Evolutionary conservation across 2,329 filamentous ascomycete genomes (phyloP), one percentile per base, ranked within the genome.

Genomic region (Aspergillus viridinutans): DNA sequence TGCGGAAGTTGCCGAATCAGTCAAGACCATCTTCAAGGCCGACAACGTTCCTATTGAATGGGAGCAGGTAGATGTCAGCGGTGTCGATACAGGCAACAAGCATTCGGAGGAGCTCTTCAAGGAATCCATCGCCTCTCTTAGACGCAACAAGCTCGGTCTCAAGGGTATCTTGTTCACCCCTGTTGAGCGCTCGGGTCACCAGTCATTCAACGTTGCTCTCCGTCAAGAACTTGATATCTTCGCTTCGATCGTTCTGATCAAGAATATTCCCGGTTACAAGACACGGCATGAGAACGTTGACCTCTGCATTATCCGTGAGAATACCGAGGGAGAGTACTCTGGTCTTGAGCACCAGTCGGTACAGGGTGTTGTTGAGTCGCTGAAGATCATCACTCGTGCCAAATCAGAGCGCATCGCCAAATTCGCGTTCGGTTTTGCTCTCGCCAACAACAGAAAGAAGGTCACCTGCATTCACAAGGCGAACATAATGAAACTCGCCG

Each of bases 401-500:
- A 97, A 99, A 85, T 96, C 92, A 55, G 94, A 99, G 87, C 91
- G 94, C 75, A 99, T 99, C 72, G 91, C 93, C 81, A 96, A 96
- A 81, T 99, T 99, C 74, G 94, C 94, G 65, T 97, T 97, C 78
- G 89, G 90, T 74, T 99, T 99, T 73, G 94, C 94, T 58, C 88
- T 97, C 58, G 94, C 94, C 79, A 99, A 99, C 85, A 93, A 95
- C 85, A 87, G 94, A 76, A 93, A 95, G 85, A 97, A 97, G 89
- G 91, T 99, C 57, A 97, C 94, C 67, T 97, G 93, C 83, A 97
- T 99, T 75, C 94, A 99, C 89, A 99, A 99, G 86, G 94, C 94
- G 80, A 99, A 99, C 85, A 99, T 99, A 83, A 99, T 99, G 94
- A 99, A 99, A 86, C 85, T 99, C 58, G 93, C 92, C 76, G 94